Percentiles rank a stretch among this genome's conserved stretches.
These are phyloP conservation scores for Cryptosporidium xiaoi DNA, from an alignment of 169 alveolate genomes.

Conservation along the genomic window DNA sequence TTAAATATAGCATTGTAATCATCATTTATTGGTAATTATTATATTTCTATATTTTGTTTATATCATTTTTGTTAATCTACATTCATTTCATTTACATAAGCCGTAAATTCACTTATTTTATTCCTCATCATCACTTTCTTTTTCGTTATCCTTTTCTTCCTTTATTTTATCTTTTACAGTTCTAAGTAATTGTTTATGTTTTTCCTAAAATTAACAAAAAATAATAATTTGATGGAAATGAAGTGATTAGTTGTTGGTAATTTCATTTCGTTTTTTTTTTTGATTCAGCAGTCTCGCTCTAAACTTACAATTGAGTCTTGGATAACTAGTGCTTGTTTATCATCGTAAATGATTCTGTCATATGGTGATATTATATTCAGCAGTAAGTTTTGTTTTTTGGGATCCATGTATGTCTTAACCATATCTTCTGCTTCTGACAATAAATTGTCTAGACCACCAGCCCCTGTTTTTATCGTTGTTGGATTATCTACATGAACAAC, in stretches of 20 bases:
- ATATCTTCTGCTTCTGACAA: slow-evolving; percentile 43
- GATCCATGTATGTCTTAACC: slow-evolving; percentile 55
- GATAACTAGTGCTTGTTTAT: slow-evolving; percentile 18
- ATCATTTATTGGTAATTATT: no score
- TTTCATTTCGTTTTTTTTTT: background rate
- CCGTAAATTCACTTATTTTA: no score
- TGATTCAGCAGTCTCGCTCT: background rate
- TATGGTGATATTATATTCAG: slow-evolving; percentile 60
- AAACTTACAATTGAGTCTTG: slow-evolving; percentile 72
- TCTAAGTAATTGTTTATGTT: slow-evolving; percentile 41
- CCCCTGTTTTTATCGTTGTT: slow-evolving; percentile 4
- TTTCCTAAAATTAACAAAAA: slow-evolving; percentile 13
- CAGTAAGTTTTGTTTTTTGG: slow-evolving; percentile 48
- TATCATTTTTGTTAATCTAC: no score
- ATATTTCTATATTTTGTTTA: no score
- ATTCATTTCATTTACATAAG: no score
- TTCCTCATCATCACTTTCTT: slow-evolving; percentile 27
- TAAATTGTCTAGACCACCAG: slow-evolving; percentile 13
- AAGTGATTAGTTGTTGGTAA: background rate
- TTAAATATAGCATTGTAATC: no score
- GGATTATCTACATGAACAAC: slow-evolving; percentile 70
- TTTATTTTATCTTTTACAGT: background rate
- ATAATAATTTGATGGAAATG: background rate
- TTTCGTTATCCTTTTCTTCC: slow-evolving; percentile 18
- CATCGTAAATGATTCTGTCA: slow-evolving; percentile 64